Evolutionary conservation across 306 rosid genomes (phyloP).

Genomic region (Glycine soja): DNA sequence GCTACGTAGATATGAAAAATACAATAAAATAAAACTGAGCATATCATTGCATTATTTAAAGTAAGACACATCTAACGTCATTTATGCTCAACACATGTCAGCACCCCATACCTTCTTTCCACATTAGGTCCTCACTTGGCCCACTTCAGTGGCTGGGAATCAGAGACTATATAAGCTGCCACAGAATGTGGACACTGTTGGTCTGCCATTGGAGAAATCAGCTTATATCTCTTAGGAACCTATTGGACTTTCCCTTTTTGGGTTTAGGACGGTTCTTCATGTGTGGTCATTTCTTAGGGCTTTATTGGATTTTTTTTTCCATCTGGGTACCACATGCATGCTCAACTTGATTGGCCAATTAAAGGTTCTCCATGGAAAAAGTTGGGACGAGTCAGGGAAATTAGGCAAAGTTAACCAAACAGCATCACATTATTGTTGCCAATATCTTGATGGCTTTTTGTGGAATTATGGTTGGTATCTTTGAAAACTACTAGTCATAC

Average conservation of each 20-base stretch:
- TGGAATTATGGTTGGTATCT: slow-evolving; percentile 43
- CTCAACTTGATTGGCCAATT: slow-evolving; percentile 53
- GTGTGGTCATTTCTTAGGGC: slow-evolving; percentile 40
- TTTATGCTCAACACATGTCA: slow-evolving; percentile 53
- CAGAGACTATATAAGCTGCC: slow-evolving; percentile 37
- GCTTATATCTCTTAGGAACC: slow-evolving; percentile 31
- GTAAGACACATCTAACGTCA: background rate
- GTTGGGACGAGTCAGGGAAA: slow-evolving; percentile 25
- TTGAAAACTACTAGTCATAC: slow-evolving; percentile 33
- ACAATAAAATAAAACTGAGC: background rate
- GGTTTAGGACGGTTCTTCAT: slow-evolving; percentile 46
- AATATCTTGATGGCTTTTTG: slow-evolving; percentile 49
- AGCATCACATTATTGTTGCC: slow-evolving; percentile 51
- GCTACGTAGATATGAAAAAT: background rate
- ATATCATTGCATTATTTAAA: slow-evolving; percentile 25
- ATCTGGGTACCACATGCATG: slow-evolving; percentile 42
- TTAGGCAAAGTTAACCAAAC: slow-evolving; percentile 37
- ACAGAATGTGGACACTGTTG: slow-evolving; percentile 40
- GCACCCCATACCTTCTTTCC: slow-evolving; percentile 57
- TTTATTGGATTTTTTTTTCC: slow-evolving; percentile 1
- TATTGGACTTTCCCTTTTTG: slow-evolving; percentile 53
- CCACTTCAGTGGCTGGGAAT: slow-evolving; percentile 39
- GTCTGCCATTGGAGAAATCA: slow-evolving; percentile 41
- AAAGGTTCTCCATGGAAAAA: slow-evolving; percentile 36
- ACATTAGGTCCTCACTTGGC: slow-evolving; percentile 40